A percentile compares a stretch with the other conserved stretches of the same genome.
Evolutionary conservation across 352 stramenopile species (phyloP).

Genomic region (Phytophthora cryptogea): DNA sequence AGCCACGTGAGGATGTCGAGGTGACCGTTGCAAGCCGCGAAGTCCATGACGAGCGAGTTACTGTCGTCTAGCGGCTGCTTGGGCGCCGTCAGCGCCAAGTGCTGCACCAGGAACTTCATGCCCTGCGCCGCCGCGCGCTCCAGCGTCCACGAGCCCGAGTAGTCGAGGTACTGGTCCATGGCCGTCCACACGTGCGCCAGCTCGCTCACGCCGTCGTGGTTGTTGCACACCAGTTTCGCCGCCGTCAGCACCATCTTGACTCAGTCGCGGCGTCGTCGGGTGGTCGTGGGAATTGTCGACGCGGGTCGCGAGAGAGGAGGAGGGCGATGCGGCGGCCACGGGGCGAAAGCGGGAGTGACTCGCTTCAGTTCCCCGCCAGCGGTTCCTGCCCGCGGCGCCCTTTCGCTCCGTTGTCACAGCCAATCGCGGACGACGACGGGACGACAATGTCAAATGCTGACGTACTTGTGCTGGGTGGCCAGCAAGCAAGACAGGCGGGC

Average conservation of each 20-base stretch:
- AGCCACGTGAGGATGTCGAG: conserved; percentile 71
- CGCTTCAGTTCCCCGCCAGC: neutral
- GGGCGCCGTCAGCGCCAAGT: conserved; percentile 47
- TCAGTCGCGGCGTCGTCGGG: conserved; percentile 12
- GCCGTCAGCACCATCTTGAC: conserved; percentile 58
- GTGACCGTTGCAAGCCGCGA: conserved; percentile 67
- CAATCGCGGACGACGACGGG: conserved; percentile 11
- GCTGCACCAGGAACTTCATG: conserved; percentile 71
- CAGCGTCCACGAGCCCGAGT: conserved; percentile 62
- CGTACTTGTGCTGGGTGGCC: conserved; percentile 7
- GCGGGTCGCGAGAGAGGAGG: neutral
- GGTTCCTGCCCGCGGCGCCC: conserved; percentile 10
- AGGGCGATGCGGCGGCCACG: conserved; percentile 14
- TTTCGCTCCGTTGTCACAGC: conserved; percentile 22
- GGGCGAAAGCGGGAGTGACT: conserved; percentile 32
- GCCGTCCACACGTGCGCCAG: conserved; percentile 60
- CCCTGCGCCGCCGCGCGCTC: conserved; percentile 62
- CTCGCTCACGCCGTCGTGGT: conserved; percentile 48
- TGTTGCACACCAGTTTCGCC: conserved; percentile 49
- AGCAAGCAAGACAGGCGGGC: conserved; percentile 12
- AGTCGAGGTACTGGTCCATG: conserved; percentile 57
- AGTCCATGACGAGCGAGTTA: conserved; percentile 74
- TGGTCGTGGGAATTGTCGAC: conserved; percentile 2
- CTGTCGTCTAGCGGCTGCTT: conserved; percentile 29
- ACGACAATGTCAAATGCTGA: conserved; percentile 7